Evolutionary conservation across 306 rosid species (phyloP), one percentile per base, ranked within the genome.

Genomic region (Nissolia schottii): DNA sequence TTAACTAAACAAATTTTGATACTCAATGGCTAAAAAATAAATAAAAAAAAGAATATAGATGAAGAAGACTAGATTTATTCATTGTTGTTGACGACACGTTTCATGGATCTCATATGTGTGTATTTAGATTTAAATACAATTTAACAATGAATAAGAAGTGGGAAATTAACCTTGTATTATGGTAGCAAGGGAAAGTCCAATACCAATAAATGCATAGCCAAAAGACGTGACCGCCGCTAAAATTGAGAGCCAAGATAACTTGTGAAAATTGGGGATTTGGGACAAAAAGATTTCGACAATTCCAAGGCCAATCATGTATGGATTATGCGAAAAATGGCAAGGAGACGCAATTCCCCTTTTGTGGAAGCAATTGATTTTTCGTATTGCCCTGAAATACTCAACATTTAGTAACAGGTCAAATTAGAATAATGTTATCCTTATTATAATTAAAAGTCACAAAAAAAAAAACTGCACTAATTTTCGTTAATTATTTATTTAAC

Each of bases 241-340:
- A 18, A 75, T 67, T 25, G 90, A 86, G 59, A 86, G 84, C 86
- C 87, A 80, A 51, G 87, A 37, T 46, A 84, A 43, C 34, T 86
- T 72, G 64, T 77, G 83, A 60, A 88, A 88, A 57, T 60, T 82
- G 13, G 83, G 85, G 53, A 88, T 82, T 73, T 86, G 93, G 35
- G 89, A 88, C 48, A 86, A 75, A 14, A 86, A 20, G 6, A 84
- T 72, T 74, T 88, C 83, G 16, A 77, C 34, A 27, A 88, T 57
- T 43, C 89, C 93, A 12, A 88, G 4, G 3, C 78, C 93, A 49
- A 88, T 67, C 85, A 84, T 86, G 65, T 77, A 88, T 4, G 87
- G 90, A 74, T 82, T 84, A 29, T 59, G 72, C 5, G 85, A 84
- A 49, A 77, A 84, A 6, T n/a, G 77, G 79, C 90, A 88, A 11